Evolutionary conservation across 441 rosid genomes (phyloP), one percentile per base, ranked within the genome.

Genomic region (Corymbia citriodora): DNA sequence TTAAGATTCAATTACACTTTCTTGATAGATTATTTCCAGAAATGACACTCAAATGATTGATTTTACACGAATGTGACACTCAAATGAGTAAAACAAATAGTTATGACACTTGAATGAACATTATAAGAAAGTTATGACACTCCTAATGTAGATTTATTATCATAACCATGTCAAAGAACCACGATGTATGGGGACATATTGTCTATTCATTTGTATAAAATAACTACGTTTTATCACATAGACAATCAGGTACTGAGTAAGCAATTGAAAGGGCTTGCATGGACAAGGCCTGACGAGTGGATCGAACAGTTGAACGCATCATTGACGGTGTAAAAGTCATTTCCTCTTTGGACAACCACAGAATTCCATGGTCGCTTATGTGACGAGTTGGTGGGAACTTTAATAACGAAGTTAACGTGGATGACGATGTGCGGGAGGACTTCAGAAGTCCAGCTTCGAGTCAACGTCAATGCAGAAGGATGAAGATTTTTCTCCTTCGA

Each of bases 101-200:
- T 57, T 57, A 57, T 21, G 0, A 0, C 27, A 57, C 6, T 57
- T 27, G 21, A 57, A 11, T 57, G 61, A 21, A 25, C 27, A 21
- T 55, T 15, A 21, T 57, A 57, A 25, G 0, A 57, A 57, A 57
- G 27, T 57, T 57, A 19, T 57, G 27, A 5, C 27, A 57, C 27
- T 5, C 1, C 27, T 21, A 55, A 0, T 55, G 27, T 57, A 19
- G 61, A 21, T 57, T 57, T 57, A 57, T 11, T 63, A 29, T 63
- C 70, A 63, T 29, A 63, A 5, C 33, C 33, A 63, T 4, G 0
- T 63, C 15, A 0, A 63, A 7, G 13, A 63, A 13, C 70, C 33
- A 29, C 15, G 9, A 0, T 0, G 31, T 29, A 29, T 65, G 1
- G 14, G 36, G 36, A n/a, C 18, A 14, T 65, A n/a, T n/a, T 2